Evolutionary conservation across 768 basidiomycete species (phyloP), one percentile per base, ranked within the genome.

Genomic region (Pleurotus ostreatus): DNA sequence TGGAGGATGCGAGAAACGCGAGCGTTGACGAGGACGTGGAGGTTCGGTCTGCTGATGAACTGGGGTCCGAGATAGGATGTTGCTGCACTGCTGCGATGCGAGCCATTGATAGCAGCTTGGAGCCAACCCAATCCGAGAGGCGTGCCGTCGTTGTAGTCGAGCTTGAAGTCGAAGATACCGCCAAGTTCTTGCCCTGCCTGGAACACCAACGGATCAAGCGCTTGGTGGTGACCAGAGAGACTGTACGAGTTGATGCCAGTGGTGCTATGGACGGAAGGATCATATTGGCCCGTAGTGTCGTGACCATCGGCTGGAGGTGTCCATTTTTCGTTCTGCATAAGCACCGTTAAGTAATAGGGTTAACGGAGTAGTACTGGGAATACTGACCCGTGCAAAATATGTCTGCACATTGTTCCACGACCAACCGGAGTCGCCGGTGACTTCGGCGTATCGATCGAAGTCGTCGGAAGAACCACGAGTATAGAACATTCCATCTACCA

Each of bases 141-240:
- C 30, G 59, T 56, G 1, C 74, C 74, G 1, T 61, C 59, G 57
- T 72, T 70, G 45, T 65, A 60, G 60, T 72, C 71, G 13, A 55
- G n/a, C 41, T 64, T 66, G 57, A 60, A 69, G 18, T 69, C 63
- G 48, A 68, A 69, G 41, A 65, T 62, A 20, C 30, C 7, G 1
- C 56, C 22, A 4, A 68, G 46, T 39, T 68, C 59, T 4, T 56
- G 2, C 0, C 69, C 64, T 2, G 70, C 63, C 7, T 58, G 26
- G 25, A 71, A 57, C 20, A 70, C 61, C 8, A 57, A 46, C 13
- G 38, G 26, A 56, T 68, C 64, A 34, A 63, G 60, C 12, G 59
- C 57, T 34, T 44, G 56, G 2, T 53, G 40, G 47, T 55, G 68
- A 1, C 67, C 67, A 13, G 63, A 44, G 15, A 70, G 49, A 26